Evolutionary conservation across 352 stramenopile genomes (phyloP), one percentile per base, ranked within the genome.

Genomic region (Globisporangium polare): DNA sequence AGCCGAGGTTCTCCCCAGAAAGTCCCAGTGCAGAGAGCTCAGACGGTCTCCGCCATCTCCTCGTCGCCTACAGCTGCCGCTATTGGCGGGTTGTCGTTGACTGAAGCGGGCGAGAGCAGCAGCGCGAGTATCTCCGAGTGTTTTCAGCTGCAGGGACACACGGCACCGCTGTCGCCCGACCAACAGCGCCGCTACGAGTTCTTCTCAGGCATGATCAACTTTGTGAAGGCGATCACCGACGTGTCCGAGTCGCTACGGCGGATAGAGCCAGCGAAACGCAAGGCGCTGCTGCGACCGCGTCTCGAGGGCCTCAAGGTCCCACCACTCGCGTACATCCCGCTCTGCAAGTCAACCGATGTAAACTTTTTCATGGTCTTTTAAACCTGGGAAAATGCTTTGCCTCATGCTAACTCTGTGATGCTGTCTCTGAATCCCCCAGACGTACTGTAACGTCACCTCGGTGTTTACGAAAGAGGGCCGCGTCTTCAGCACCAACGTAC

Each of bases 341-440:
- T 94, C 22, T 94, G 85, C 73, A 89, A 88, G 49, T 89, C 85
- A 10, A 92, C 85, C 2, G 85, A 94, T 29, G 83, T 92, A 64
- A 33, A 27, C 20, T 24, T 26, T 37, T 61, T n/a, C 33, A 15
- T 17, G 45, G 49, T 10, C 53, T 17, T 45, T 31, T 8, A 15
- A 39, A 39, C 33, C 33, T 31, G 43, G 9, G 13, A 33, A 29
- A 33, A 18, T 9, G 1, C 2, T 26, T n/a, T 43, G 35, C 39
- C 5, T 31, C 26, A 12, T 4, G 53, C 46, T 50, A 20, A 42
- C 56, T 41, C 33, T 58, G 6, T 31, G 13, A 8, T 17, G n/a
- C n/a, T 65, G 17, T 6, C 27, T 22, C 33, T 45, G 41, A 7
- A 3, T n/a, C n/a, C n/a, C 27, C 22, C 49, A 90, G 80, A 63